phyloP scores from a whole-genome alignment of 176 grass and related monocot species.

The Luzula sylvatica region DNA sequence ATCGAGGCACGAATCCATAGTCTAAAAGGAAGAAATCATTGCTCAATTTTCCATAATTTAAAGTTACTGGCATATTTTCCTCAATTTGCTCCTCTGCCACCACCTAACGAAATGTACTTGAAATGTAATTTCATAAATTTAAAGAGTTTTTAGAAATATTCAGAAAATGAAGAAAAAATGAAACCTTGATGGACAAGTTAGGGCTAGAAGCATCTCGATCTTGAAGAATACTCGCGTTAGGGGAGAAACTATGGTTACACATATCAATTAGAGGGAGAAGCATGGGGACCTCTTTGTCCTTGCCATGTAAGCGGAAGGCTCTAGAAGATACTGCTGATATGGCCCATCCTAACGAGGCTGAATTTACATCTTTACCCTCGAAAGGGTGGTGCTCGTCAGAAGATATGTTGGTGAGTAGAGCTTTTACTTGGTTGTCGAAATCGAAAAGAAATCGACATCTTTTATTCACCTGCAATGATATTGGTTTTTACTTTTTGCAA shows the following conservation, averaged over 20 bases:
- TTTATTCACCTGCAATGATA: constrained; percentile 59
- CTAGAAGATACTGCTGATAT: constrained; percentile 83
- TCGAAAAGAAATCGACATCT: constrained; percentile 78
- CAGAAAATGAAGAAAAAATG: constrained; percentile 1
- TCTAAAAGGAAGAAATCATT: constrained; percentile 92
- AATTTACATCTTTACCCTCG: constrained; percentile 65
- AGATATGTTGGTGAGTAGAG: constrained; percentile 28
- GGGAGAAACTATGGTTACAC: constrained; percentile 91
- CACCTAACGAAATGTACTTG: constrained; percentile 36
- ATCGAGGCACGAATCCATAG: constrained; percentile 89
- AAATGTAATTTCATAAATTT: not conserved
- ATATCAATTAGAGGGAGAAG: constrained; percentile 94
- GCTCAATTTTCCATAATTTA: constrained; percentile 84
- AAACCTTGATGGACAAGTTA: constrained; percentile 80
- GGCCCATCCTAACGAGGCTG: constrained; percentile 89
- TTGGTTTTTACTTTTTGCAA: too few species aligned
- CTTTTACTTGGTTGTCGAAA: constrained; percentile 55
- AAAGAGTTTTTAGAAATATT: too few species aligned
- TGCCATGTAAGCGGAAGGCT: constrained; percentile 82
- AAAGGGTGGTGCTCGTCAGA: constrained; percentile 62
- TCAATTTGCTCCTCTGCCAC: constrained; percentile 56
- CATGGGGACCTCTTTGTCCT: constrained; percentile 53
- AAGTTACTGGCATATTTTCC: constrained; percentile 45
- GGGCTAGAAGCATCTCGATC: constrained; percentile 52
- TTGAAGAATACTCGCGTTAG: constrained; percentile 81